Base-by-base conservation (phyloP, 768 basidiomycete genomes). In the Lactarius pseudohatsudake region DNA sequence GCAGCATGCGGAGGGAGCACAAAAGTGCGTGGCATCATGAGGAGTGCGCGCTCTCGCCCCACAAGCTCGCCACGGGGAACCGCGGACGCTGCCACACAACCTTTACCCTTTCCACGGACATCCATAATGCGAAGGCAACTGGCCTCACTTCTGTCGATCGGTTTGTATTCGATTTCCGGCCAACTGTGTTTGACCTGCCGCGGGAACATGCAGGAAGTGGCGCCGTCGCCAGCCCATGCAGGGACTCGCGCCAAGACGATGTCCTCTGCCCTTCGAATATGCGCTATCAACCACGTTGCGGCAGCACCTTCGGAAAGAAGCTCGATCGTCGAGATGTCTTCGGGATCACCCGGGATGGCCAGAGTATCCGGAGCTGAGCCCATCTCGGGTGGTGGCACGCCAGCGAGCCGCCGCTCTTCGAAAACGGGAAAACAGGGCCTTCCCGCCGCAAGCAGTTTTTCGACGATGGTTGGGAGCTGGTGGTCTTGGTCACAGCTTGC, bases 41-140 rank as follows among this genome's bases (percentile, higher is more conserved):
- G 67, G 38, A 80, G 70, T 0, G 79, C 78, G 3, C 79, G 76
- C 59, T 81, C 79, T n/a, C 65, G 69, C 4, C 78, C 67, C 57
- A 81, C 75, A 20, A 76, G 65, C 13, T 80, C 77, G 57, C 76
- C 77, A 4, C 61, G 43, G 13, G 71, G 65, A 58, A 80, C 70
- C 11, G 72, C 62, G 26, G 67, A 67, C 2, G 71, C 74, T 13
- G 77, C 76, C 67, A 78, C 75, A 30, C 77, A 69, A 7, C 78
- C 79, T 13, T 65, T 38, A 0, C 79, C 79, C 45, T 71, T 71
- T 38, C 53, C 55, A 13, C 58, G 59, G 36, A 62, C 18, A 36
- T 64, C 57, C 30, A 15, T 20, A 56, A 66, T 36, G 22, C 56
- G 54, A 28, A 65, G 54, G 54, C 41, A 65, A 5, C 40, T 30